A percentile compares a stretch with the other conserved stretches of the same genome.
These are phyloP conservation scores for Ceratobasidium theobromae DNA, from an alignment of 1,284 basidiomycete genomes.

Conservation along the genomic window DNA sequence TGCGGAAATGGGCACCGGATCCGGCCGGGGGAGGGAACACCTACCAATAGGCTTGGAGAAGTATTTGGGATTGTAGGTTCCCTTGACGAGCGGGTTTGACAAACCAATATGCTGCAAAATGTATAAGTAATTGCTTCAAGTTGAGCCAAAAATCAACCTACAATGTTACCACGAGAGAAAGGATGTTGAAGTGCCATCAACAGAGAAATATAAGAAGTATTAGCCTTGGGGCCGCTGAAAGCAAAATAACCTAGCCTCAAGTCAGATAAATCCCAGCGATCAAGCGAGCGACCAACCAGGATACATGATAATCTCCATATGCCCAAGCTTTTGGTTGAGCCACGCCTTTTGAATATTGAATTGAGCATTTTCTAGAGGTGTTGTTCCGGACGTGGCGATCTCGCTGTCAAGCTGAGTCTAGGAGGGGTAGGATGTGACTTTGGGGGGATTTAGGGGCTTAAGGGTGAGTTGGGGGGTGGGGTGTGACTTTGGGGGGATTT, in stretches of 20 bases:
- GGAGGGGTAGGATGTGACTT: too few relatives aligned
- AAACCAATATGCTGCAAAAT: slow-evolving; percentile 9
- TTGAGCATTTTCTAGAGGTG: slow-evolving; percentile 10
- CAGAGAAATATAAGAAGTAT: slow-evolving; percentile 40
- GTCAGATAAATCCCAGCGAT: not conserved
- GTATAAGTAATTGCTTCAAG: not conserved
- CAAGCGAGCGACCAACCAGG: slow-evolving; percentile 8
- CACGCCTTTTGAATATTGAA: slow-evolving; percentile 13
- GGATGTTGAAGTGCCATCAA: slow-evolving; percentile 46
- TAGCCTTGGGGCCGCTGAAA: slow-evolving; percentile 38
- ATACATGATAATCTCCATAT: slow-evolving; percentile 39
- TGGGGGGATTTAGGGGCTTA: too few relatives aligned
- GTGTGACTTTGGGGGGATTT: too few relatives aligned
- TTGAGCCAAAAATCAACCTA: not conserved
- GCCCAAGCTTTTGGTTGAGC: slow-evolving; percentile 35
- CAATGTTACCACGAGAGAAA: slow-evolving; percentile 38
- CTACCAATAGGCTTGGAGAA: slow-evolving; percentile 23
- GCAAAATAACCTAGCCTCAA: slow-evolving; percentile 25
- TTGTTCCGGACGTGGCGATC: not conserved
- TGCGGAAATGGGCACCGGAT: not conserved
- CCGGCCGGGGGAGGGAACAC: too few relatives aligned
- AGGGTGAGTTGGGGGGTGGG: too few relatives aligned
- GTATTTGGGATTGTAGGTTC: slow-evolving; percentile 13
- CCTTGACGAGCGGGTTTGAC: slow-evolving; percentile 11
- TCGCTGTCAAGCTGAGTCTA: slow-evolving; percentile 21